phyloP scores from a whole-genome alignment of 2,329 filamentous ascomycete species.

The Coniochaeta sp. region DNA sequence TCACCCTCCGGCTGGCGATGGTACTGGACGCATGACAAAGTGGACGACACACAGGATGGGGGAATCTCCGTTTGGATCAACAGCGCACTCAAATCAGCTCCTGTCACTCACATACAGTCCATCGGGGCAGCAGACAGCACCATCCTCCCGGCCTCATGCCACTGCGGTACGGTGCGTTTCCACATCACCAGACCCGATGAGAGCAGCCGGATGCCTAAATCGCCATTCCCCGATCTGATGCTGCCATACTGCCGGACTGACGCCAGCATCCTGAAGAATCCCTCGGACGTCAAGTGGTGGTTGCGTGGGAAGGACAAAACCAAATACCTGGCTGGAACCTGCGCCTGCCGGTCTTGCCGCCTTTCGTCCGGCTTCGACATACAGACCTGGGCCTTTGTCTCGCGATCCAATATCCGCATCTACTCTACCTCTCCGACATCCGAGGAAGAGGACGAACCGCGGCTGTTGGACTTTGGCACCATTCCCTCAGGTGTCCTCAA shows the following conservation, averaged over 20 bases:
- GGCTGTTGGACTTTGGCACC: constrained; percentile 26
- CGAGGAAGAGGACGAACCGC: background rate
- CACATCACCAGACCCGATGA: constrained; percentile 47
- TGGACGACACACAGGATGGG: constrained; percentile 27
- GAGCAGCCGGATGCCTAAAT: constrained; percentile 33
- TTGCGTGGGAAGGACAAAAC: constrained; percentile 33
- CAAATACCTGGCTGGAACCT: constrained; percentile 53
- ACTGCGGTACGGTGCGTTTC: constrained; percentile 50
- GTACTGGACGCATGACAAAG: constrained; percentile 15
- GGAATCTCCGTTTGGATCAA: constrained; percentile 26
- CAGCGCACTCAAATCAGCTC: background rate
- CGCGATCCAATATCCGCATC: constrained; percentile 45
- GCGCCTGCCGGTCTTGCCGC: constrained; percentile 57
- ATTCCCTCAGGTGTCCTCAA: constrained; percentile 36
- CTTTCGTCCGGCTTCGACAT: constrained; percentile 55
- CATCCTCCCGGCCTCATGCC: constrained; percentile 22
- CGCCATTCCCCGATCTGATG: constrained; percentile 47
- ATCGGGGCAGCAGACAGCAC: background rate
- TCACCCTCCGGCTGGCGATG: background rate
- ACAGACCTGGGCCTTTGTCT: constrained; percentile 60
- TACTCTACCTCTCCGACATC: constrained; percentile 23
- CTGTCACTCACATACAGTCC: background rate
- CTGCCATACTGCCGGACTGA: constrained; percentile 34
- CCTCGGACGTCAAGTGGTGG: constrained; percentile 51
- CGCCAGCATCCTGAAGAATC: constrained; percentile 28